These are phyloP conservation scores for Clonostachys chloroleuca DNA, from an alignment of 2,329 filamentous ascomycete species.

Conservation along the genomic window DNA sequence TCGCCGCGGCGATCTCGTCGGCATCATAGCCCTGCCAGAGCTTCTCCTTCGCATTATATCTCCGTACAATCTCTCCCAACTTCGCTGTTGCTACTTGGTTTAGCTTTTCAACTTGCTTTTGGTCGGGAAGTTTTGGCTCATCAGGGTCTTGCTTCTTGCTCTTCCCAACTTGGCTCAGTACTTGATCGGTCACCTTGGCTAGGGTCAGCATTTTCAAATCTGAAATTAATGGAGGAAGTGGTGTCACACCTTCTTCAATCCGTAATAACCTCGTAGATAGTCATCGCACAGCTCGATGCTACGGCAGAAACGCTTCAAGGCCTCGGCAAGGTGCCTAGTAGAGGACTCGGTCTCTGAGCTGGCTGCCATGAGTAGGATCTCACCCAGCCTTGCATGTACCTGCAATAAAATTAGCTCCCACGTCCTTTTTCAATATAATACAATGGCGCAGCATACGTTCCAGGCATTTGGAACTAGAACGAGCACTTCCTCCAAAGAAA, in stretches of 20 bases:
- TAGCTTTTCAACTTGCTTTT: constrained; percentile 59
- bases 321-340: constrained; percentile 59
- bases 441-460: constrained; percentile 63
- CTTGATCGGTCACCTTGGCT: constrained; percentile 40
- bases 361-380: constrained; percentile 71
- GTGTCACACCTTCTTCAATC: constrained; percentile 68
- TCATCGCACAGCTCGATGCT: constrained; percentile 92
- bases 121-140: constrained; percentile 48
- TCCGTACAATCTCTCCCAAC: constrained; percentile 71
- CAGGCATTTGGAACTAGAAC: constrained; percentile 86
- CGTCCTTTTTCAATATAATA: not conserved
- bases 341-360: constrained; percentile 34
- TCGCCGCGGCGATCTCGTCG: constrained; percentile 67
- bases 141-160: constrained; percentile 43
- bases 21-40: constrained; percentile 71
- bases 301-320: constrained; percentile 80
- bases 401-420: constrained; percentile 24
- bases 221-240: not conserved
- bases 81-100: constrained; percentile 71
- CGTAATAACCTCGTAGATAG: constrained; percentile 90
- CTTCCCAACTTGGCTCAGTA: constrained; percentile 39
- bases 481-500: constrained; percentile 85
- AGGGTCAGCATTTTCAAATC: too few relatives aligned
- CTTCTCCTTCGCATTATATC: constrained; percentile 52
- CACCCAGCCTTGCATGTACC: constrained; percentile 84